phyloP scores from a whole-genome alignment of 148 eudicot species.

The Bassia scoparia region DNA sequence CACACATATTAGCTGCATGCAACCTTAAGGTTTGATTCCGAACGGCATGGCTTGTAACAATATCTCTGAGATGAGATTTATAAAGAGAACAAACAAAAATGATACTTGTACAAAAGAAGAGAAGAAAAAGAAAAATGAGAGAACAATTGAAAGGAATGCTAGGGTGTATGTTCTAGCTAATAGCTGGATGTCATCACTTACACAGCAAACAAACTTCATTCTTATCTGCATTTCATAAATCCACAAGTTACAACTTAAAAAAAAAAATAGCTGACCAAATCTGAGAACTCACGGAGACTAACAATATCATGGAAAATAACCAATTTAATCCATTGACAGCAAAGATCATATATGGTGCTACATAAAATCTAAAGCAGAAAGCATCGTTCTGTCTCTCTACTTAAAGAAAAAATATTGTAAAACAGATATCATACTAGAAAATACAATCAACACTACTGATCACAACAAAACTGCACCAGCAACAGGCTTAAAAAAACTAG shows the following conservation, averaged over 20 bases:
- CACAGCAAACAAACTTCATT: background rate
- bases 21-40: too few species aligned
- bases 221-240: background rate
- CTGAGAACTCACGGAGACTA: background rate
- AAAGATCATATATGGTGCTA: background rate
- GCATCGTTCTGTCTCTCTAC: slow-evolving; percentile 17
- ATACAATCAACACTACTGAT: slow-evolving; percentile 16
- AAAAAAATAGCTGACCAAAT: background rate
- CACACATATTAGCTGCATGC: too few species aligned
- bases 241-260: too few species aligned
- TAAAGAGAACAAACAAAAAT: too few species aligned
- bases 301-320: background rate
- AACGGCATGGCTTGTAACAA: too few species aligned
- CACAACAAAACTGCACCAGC: slow-evolving; percentile 20
- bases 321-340: background rate
- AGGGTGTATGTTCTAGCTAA: background rate
- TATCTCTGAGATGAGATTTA: too few species aligned
- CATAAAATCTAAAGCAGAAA: slow-evolving; percentile 14
- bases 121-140: too few species aligned
- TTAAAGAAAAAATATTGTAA: slow-evolving; percentile 12
- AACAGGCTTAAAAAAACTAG: background rate
- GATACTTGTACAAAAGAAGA: too few species aligned
- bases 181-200: background rate
- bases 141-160: too few species aligned
- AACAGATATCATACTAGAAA: slow-evolving; percentile 21